Evolutionary conservation across 805 yeast genomes (phyloP), one percentile per base, ranked within the genome.

Genomic region (Tetrapisispora arboricola): DNA sequence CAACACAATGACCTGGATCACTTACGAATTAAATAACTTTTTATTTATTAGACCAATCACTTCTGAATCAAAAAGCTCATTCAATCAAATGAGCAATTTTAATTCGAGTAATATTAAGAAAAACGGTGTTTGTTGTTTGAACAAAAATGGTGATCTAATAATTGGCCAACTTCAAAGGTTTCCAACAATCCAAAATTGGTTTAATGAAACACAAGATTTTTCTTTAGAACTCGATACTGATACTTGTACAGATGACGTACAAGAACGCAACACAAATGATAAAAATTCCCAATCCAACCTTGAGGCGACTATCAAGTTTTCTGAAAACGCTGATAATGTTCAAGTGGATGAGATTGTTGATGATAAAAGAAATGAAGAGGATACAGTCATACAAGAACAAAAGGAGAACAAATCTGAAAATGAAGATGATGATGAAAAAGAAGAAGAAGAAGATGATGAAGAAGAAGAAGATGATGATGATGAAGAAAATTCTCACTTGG

Each of bases 1-100:
- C 40, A 53, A 64, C 1, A 53, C 57, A 15, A 49, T 49, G 32
- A 55, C 68, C 1, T 67, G 68, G 68, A 42, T 56, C 1, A 49
- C 58, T 24, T 55, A 61, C 25, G 59, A 56, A 12, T 20, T 41
- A 9, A 43, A 51, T 16, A 35, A 46, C 0, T 26, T 49, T 3
- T 43, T 53, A 15, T 52, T 53, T 35, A 49, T 64, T 11, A 54
- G 58, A 31, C 63, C 65, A 4, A 10, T 65, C 2, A 29, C 57
- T 8, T 35, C 46, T 7, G 58, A 57, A 6, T 42, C 36, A 6
- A 29, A 50, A 10, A 37, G 50, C 4, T 46, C 44, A 9, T 56
- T 60, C 32, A 44, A 42, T 2, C 4, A 20, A 19, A 24, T 24
- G 18, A 6, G 17, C 2, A 34, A 24, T 34, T 24, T 34, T 17